Base-by-base conservation (phyloP, 495 filamentous ascomycete species). In the Aspergillus biplanus region DNA sequence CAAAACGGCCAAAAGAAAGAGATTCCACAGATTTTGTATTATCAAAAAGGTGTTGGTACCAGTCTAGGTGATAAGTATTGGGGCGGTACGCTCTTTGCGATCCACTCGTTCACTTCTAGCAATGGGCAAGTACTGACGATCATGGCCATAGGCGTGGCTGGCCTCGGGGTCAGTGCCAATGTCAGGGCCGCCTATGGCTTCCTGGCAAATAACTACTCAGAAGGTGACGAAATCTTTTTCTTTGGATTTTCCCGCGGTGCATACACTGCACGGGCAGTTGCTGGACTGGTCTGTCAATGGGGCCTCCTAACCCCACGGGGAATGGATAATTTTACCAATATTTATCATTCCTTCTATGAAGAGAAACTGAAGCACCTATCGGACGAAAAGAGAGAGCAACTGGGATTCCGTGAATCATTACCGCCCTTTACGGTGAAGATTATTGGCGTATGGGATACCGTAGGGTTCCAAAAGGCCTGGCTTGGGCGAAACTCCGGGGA, bases 391-490 rank as follows among this genome's bases (percentile, higher is more conserved):
- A 66, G 13, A 39, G 46, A 32, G 4, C 37, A 15, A n/a, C 33
- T 71, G 1, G 68, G 65, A 0, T 71, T 69, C 48, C 69, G 69
- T 21, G 42, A 49, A 0, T 47, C 48, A 5, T n/a, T 71, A 13
- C 64, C 68, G n/a, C 1, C 58, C 37, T 72, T 70, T 49, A 69
- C 70, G 8, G 77, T 89, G 62, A 76, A 82, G 61, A 75, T 81
- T 4, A 76, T 88, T 33, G 86, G 80, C n/a, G 85, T 87, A 4
- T 89, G 75, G 73, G 86, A 89, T 65, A 89, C 86, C 0, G 86
- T 88, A 7, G 86, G 83, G 48, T 74, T 68, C 61, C 78, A 63
- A 65, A 72, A 66, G 62, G 74, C 64, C 67, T 76, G 61, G 42
- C 65, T 71, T 4, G 58, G 63, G 11, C 46, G 52, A 39, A 54